Evolutionary conservation across 1,284 basidiomycete genomes (phyloP), one percentile per base, ranked within the genome.

Genomic region (Ceratobasidium sp.): DNA sequence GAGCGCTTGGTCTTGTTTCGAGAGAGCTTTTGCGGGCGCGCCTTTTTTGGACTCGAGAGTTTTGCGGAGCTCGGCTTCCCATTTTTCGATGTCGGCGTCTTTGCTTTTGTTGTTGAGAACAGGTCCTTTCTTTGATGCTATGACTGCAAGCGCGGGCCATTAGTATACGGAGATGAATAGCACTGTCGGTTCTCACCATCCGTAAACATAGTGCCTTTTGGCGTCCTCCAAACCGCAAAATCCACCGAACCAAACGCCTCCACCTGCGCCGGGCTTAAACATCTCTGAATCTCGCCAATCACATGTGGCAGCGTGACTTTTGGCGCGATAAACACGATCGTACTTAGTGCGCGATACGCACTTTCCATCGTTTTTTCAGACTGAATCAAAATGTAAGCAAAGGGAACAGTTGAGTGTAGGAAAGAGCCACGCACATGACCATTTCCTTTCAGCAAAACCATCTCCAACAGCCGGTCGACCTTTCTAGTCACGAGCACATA

Each of bases 41-140:
- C 85, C 81, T 78, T 85, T 92, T 83, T 96, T 96, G 76, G 84
- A 88, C 7, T 92, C 92, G 0, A 98, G 84, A 0, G 91, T 89
- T 78, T 92, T 91, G 11, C 95, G 88, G n/a, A 97, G 84, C 77
- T 98, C 95, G 37, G 90, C 91, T 77, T 98, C 96, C 96, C 96
- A 98, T 79, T 93, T 91, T 14, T 93, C 90, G 31, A 96, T 91
- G 56, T 93, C 94, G 14, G 92, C 89, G 76, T 90, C 91, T 78
- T 96, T 97, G 43, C 94, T 92, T 81, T 96, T 96, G 78, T 86
- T 89, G 46, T 86, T 83, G 31, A 51, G 48, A 41, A 48, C 54
- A 14, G 75, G 53, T 2, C 82, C 81, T 78, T 90, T 90, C 77
- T 88, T 89, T 1, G 85, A 82, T 0, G 89, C 83, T 11, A 95